Conservation (phyloP, 23 red algal species). For the Gracilariopsis chorda region DNA sequence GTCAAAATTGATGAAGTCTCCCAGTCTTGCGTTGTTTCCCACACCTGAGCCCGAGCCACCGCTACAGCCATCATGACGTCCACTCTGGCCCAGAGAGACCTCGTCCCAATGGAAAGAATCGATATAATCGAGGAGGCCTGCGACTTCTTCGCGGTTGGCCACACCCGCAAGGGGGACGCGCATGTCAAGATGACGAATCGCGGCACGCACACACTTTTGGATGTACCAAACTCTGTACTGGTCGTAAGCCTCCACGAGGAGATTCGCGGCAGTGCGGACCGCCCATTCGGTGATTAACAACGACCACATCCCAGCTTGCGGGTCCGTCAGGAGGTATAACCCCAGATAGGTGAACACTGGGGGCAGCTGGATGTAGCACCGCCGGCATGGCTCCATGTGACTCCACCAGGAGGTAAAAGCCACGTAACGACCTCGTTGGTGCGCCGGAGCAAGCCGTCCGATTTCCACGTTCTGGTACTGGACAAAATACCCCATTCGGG, state of each 20-base stretch:
- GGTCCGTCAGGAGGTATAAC: not conserved
- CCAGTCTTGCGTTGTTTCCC: no score
- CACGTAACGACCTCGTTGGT: not conserved
- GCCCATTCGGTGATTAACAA: not conserved
- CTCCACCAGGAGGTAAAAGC: not conserved
- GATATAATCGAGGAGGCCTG: not conserved
- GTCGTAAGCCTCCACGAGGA: not conserved
- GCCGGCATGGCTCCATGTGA: not conserved
- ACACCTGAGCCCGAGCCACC: no score
- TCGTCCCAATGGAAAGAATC: not conserved
- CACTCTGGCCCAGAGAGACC: no score
- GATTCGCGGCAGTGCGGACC: no score
- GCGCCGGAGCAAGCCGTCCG: not conserved
- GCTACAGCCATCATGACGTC: no score
- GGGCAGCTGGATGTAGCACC: not conserved
- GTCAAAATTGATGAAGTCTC: no score
- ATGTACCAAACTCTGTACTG: not conserved
- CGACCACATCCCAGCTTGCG: not conserved
- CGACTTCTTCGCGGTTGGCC: not conserved
- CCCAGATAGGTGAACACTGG: not conserved
- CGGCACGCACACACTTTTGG: not conserved
- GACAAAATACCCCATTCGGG: not conserved
- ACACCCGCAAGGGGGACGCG: not conserved
- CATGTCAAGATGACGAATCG: not conserved
- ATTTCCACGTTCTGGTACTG: conserved; percentile 5